These are phyloP conservation scores for Allodekkera sacchari DNA, from an alignment of 805 yeast genomes.

Conservation along the genomic window DNA sequence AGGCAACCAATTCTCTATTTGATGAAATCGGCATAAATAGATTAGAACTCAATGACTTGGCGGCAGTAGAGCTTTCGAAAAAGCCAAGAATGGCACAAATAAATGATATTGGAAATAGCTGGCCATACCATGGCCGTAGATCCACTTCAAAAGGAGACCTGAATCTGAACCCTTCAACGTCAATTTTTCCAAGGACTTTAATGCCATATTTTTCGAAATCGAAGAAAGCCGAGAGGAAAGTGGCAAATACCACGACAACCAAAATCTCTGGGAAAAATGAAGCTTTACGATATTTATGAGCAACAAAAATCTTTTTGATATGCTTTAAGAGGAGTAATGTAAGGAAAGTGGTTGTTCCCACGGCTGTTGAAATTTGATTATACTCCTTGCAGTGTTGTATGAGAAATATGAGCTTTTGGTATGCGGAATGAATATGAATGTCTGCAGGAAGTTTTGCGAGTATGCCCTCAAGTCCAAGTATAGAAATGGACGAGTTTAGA, in stretches of 20 bases:
- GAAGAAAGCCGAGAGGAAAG: conserved; percentile 39
- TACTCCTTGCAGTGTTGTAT: conserved; percentile 34
- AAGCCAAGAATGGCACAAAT: conserved; percentile 82
- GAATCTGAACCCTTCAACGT: conserved; percentile 40
- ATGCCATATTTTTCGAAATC: conserved; percentile 51
- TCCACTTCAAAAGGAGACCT: conserved; percentile 49
- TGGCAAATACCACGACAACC: conserved; percentile 56
- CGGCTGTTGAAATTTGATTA: conserved; percentile 52
- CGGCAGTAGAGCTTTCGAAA: conserved; percentile 89
- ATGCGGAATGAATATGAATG: conserved; percentile 58
- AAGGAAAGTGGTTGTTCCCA: conserved; percentile 47
- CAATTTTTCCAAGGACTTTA: conserved; percentile 61
- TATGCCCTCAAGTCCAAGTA: conserved; percentile 53
- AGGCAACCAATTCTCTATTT: conserved; percentile 84
- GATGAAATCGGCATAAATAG: conserved; percentile 68
- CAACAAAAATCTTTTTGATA: conserved; percentile 29
- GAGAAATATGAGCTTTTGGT: conserved; percentile 58
- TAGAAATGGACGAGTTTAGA: conserved; percentile 62
- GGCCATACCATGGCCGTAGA: conserved; percentile 40
- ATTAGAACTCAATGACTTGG: conserved; percentile 73
- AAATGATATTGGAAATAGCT: conserved; percentile 59
- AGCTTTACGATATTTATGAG: conserved; percentile 30
- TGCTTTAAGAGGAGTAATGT: conserved; percentile 34
- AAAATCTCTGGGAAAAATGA: conserved; percentile 81
- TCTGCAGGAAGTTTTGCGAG: conserved; percentile 35